Base-by-base conservation (phyloP, 495 filamentous ascomycete species). In the Tuber umbilicatum region DNA sequence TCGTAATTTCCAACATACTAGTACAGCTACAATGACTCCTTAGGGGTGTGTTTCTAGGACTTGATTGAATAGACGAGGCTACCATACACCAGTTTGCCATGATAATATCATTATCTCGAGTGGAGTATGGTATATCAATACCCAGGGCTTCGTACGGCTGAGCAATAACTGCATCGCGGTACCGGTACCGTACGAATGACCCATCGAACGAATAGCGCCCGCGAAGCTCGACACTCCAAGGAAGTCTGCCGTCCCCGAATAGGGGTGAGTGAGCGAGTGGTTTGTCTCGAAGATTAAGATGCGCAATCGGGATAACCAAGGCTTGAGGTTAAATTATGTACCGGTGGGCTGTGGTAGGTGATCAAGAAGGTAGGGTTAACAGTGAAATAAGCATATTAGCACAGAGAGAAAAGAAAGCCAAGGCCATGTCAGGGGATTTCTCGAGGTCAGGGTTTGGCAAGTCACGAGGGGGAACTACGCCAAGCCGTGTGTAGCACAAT, bases 311-410 rank as follows among this genome's bases (percentile, higher is more conserved):
- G 55, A 4, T 35, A 7, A 64, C 35, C 55, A 35, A 35, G 14
- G 27, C 14, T 64, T 64, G 16, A 35, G 55, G 27, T 64, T 35
- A 64, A 64, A 16, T 35, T 64, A 64, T 60, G 47, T 10, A 60
- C n/a, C n/a, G n/a, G n/a, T n/a, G n/a, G 12, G 50, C n/a, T 60
- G 23, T n/a, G 12, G n/a, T 27, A 60, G n/a, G 42, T 16, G 42
- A 16, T 19, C 68, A 72, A 21, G 45, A 12, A 14, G 41, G 60
- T 39, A 76, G 50, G 38, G 7, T 55, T 77, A 23, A 77, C 73
- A 45, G 64, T 9, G 67, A 42, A 27, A 69, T 31, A 27, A 55
- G 40, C 21, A 72, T 67, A 16, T 43, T 39, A 5, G 39, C 39
- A 40, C 10, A 9, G 5, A 40, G 10, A 40, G 39, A 7, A 7